Base-by-base conservation (phyloP, 768 basidiomycete genomes). In the Serpula lacrymans region DNA sequence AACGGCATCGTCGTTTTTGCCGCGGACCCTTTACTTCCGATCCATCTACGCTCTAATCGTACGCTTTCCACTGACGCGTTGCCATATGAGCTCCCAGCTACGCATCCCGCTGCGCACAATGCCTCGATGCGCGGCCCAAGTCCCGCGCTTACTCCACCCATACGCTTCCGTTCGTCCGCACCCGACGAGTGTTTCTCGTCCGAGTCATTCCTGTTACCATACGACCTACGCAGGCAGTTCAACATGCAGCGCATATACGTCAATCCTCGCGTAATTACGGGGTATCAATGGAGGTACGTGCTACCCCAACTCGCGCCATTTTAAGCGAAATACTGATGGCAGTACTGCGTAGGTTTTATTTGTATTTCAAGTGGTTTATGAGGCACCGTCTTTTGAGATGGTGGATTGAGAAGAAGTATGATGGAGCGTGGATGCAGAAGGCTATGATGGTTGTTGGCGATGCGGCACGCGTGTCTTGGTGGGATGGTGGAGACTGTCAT, bases 1-100 rank as follows among this genome's bases (percentile, higher is more conserved):
- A 72, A 72, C 36, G 71, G 71, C 23, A 67, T 72, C 46, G 58
- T 59, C 34, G 64, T 63, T 3, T 64, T 72, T 47, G 31, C 47
- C 7, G 63, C 70, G 0, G 70, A 72, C 36, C 68, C 70, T 4
- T 32, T 72, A 22, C 56, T 71, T 22, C 69, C 71, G 11, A 42
- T 67, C 25, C 43, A 58, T 34, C 57, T 70, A 5, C 70, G 71
- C 32, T 49, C 55, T 1, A 68, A 68, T 31, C 47, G 37, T 12
- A 65, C 64, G 11, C 61, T 71, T n/a, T 70, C 67, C 0, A 50
- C 40, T 1, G 26, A 53, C 16, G 62, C 66, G 3, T 51, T 67
- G 1, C 39, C 58, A 4, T 43, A 25, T n/a, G 51, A 51, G 20
- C 57, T 58, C 18, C 58, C 59, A 1, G 21, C 52, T 9, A 53